These are phyloP conservation scores for Leccinum subgranulosum DNA, from an alignment of 768 basidiomycete genomes.

Conservation along the genomic window DNA sequence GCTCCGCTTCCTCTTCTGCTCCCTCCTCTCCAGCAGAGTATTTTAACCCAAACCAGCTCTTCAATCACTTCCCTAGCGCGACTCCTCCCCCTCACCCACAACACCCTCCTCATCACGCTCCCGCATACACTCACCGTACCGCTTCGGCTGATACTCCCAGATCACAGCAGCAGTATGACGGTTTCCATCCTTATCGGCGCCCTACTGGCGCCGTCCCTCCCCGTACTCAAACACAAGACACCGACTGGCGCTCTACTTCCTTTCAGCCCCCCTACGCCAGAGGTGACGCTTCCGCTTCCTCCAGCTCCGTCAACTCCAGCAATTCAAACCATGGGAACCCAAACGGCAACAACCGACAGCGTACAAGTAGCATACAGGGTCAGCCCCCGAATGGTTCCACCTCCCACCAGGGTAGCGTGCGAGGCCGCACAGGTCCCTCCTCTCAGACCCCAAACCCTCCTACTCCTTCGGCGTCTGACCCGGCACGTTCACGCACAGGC, in stretches of 20 bases:
- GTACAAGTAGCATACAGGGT: conserved; percentile 72
- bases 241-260: conserved; percentile 50
- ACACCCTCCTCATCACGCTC: conserved; percentile 31
- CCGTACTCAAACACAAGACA: conserved; percentile 22
- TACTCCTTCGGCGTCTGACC: conserved; percentile 19
- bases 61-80: conserved; percentile 66
- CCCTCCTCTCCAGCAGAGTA: conserved; percentile 47
- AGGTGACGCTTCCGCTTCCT: conserved; percentile 74
- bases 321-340: conserved; percentile 32
- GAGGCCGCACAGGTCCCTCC: conserved; percentile 37
- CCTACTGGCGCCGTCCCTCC: conserved; percentile 40
- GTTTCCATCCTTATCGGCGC: conserved; percentile 82
- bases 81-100: conserved; percentile 63
- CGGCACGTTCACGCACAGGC: conserved; percentile 31
- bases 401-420: conserved; percentile 31
- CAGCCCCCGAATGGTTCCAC: conserved; percentile 47
- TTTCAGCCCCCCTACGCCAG: conserved; percentile 80
- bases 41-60: conserved; percentile 57
- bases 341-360: conserved; percentile 42
- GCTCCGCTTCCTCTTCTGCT: conserved; percentile 37
- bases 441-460: conserved; percentile 26
- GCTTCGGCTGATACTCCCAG: conserved; percentile 29
- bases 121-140: conserved; percentile 39
- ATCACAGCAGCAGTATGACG: conserved; percentile 37
- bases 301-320: conserved; percentile 72